Conservation (phyloP, 73 alveolate species). For the Paramecium sexaurelia region DNA sequence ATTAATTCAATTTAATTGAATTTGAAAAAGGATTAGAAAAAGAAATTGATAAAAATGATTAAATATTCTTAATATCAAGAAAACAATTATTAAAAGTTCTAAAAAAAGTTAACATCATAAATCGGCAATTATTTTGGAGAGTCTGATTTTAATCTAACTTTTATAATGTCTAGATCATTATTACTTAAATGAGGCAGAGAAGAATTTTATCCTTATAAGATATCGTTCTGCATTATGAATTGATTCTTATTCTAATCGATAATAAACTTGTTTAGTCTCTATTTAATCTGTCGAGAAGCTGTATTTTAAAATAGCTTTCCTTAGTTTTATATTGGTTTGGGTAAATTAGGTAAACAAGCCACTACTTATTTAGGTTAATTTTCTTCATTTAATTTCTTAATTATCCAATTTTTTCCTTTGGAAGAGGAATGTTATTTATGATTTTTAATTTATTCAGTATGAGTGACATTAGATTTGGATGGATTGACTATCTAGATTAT, state of each 20-base stretch:
- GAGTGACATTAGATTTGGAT: not conserved
- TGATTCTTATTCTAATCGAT: not conserved
- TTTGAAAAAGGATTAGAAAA: not conserved
- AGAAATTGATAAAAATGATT: not conserved
- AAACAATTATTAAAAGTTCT: not conserved
- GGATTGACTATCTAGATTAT: constrained; percentile 17
- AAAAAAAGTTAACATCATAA: not conserved
- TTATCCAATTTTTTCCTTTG: not conserved
- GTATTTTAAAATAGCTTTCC: not conserved
- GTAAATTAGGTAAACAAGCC: not conserved
- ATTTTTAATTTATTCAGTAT: not conserved
- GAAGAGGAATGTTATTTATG: not conserved
- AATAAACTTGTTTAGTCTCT: not conserved
- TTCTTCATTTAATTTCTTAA: not conserved
- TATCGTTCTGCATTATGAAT: not conserved
- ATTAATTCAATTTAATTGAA: too few relatives aligned
- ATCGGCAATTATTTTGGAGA: constrained; percentile 22
- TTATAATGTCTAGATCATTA: not conserved
- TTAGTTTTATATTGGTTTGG: not conserved
- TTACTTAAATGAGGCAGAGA: not conserved
- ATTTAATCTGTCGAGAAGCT: not conserved
- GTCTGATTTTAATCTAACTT: not conserved
- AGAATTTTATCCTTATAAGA: not conserved
- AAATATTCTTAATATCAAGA: not conserved
- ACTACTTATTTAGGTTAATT: not conserved